These are phyloP conservation scores for Fraxinus latifolia DNA, from an alignment of 305 asterid species.

Conservation along the genomic window DNA sequence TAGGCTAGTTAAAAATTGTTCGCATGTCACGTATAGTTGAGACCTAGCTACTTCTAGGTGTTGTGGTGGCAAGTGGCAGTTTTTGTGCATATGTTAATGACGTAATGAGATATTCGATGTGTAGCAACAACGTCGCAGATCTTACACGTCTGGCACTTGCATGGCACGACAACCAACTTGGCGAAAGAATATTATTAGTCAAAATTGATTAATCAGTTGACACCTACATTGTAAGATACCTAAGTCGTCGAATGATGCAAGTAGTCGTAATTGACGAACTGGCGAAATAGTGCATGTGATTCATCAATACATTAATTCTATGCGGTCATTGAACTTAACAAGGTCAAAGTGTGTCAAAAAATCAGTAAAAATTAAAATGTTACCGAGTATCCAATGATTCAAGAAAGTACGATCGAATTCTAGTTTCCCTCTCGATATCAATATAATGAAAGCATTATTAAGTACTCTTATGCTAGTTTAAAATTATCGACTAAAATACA, in stretches of 20 bases:
- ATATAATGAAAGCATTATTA: not conserved
- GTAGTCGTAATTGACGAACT: not conserved
- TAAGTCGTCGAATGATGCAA: not conserved
- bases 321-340: not conserved
- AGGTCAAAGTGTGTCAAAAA: not conserved
- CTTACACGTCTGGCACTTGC: not conserved
- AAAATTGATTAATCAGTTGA: not conserved
- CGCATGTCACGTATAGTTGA: not conserved
- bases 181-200: not conserved
- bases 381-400: not conserved
- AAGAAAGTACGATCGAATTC: not conserved
- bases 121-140: not conserved
- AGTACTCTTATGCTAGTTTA: not conserved
- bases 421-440: not conserved
- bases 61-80: not conserved
- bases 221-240: not conserved
- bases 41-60: not conserved
- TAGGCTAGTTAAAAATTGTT: not conserved
- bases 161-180: not conserved
- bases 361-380: not conserved
- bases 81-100: not conserved
- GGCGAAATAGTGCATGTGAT: not conserved
- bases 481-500: not conserved
- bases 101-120: not conserved
- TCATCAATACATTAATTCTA: not conserved